These are phyloP conservation scores for Francoa sonchifolia DNA, from an alignment of 441 rosid genomes.

Conservation along the genomic window DNA sequence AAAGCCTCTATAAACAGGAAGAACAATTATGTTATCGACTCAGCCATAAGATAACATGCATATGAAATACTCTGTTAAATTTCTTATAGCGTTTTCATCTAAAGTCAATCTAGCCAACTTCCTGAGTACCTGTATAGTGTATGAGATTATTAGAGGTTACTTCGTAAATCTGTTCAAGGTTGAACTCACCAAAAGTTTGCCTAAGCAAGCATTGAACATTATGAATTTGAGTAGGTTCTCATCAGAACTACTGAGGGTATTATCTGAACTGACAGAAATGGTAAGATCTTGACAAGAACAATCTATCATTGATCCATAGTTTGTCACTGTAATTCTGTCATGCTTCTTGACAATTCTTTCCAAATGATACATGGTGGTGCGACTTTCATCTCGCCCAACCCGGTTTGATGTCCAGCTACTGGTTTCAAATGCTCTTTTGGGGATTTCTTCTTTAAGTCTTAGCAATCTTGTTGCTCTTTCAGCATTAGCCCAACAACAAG, in stretches of 20 bases:
- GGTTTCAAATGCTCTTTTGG: slow-evolving; percentile 24
- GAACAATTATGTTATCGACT: too few species aligned
- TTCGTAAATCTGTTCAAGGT: background rate
- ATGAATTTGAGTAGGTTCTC: slow-evolving; percentile 49
- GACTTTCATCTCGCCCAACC: slow-evolving; percentile 23
- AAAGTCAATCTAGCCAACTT: too few species aligned
- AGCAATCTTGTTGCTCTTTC: slow-evolving; percentile 55
- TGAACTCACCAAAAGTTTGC: slow-evolving; percentile 52
- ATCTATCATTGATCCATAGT: slow-evolving; percentile 39
- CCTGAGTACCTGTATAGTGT: too few species aligned
- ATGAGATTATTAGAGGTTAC: background rate
- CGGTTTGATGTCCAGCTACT: slow-evolving; percentile 24
- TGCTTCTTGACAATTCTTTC: slow-evolving; percentile 43
- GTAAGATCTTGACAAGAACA: slow-evolving; percentile 42
- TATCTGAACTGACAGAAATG: slow-evolving; percentile 31
- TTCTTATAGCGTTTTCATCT: too few species aligned
- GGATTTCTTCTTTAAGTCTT: slow-evolving; percentile 51
- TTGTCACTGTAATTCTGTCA: slow-evolving; percentile 40
- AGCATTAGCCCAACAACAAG: slow-evolving; percentile 68
- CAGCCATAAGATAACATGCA: too few species aligned
- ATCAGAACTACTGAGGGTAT: slow-evolving; percentile 38
- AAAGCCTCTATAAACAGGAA: too few species aligned
- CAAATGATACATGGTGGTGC: slow-evolving; percentile 34
- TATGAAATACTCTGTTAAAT: too few species aligned
- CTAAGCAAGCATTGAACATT: slow-evolving; percentile 38